A percentile compares a stretch with the other conserved stretches of the same genome.
phyloP scores from a whole-genome alignment of 345 rosid genomes.

The Kandelia obovata region DNA sequence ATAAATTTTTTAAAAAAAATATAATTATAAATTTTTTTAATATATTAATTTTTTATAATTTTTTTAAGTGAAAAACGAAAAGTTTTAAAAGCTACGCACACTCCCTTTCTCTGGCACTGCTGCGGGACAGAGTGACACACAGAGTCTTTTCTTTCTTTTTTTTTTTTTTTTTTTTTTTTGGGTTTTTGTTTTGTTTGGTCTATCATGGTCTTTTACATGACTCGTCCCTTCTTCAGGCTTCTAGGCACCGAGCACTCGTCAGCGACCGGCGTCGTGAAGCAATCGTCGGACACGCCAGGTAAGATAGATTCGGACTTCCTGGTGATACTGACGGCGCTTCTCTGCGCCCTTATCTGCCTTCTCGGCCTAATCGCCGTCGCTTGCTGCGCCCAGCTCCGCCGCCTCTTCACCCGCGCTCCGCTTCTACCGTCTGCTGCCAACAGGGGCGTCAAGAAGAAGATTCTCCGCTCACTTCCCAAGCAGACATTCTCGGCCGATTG shows the following conservation, averaged over 20 bases:
- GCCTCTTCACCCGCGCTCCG: constrained; percentile 40
- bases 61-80: too few species aligned
- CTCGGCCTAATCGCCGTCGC: constrained; percentile 82
- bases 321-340: constrained; percentile 76
- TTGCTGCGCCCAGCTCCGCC: constrained; percentile 88
- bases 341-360: constrained; percentile 79
- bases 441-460: constrained; percentile 79
- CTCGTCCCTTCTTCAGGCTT: constrained; percentile 57
- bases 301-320: constrained; percentile 64
- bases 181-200: too few species aligned
- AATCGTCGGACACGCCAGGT: background rate
- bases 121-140: background rate
- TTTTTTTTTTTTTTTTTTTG: too few species aligned
- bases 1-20: too few species aligned
- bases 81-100: background rate
- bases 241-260: constrained; percentile 45
- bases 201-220: constrained; percentile 36
- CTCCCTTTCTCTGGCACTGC: constrained; percentile 13
- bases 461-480: constrained; percentile 73
- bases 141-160: background rate
- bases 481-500: constrained; percentile 49
- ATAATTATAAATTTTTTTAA: too few species aligned
- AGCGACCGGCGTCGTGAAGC: constrained; percentile 14
- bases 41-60: too few species aligned
- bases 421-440: constrained; percentile 44